A percentile compares a stretch with the other conserved stretches of the same genome.
These are phyloP conservation scores for Thielaviopsis cerberus DNA, from an alignment of 2,329 filamentous ascomycete species.

Conservation along the genomic window DNA sequence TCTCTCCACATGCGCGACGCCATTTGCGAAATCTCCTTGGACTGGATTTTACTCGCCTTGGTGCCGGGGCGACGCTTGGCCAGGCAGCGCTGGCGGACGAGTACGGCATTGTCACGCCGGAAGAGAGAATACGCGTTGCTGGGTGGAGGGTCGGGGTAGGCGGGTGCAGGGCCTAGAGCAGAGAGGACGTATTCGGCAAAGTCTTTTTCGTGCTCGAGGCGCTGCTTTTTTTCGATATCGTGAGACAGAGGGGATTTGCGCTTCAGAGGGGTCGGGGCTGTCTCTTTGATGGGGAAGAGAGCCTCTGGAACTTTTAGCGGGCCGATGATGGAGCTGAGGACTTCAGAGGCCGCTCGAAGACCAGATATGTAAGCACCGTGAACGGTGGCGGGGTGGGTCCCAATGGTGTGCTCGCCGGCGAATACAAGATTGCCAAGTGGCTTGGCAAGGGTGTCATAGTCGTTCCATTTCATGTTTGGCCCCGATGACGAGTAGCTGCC, in stretches of 20 bases:
- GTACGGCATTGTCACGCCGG: slow-evolving; percentile 60
- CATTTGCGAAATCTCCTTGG: slow-evolving; percentile 24
- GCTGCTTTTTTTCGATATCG: slow-evolving; percentile 22
- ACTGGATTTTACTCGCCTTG: slow-evolving; percentile 4
- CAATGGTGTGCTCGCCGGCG: slow-evolving; percentile 89
- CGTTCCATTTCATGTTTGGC: slow-evolving; percentile 59
- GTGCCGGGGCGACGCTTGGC: slow-evolving; percentile 15
- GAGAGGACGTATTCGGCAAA: slow-evolving; percentile 32
- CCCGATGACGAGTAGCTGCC: slow-evolving; percentile 93
- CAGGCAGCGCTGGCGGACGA: slow-evolving; percentile 39
- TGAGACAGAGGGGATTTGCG: slow-evolving; percentile 26
- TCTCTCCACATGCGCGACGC: slow-evolving; percentile 81
- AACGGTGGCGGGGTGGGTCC: slow-evolving; percentile 88
- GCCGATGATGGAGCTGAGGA: slow-evolving; percentile 63
- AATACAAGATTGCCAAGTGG: slow-evolving; percentile 79
- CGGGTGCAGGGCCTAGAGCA: slow-evolving; percentile 55
- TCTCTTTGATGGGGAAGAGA: slow-evolving; percentile 49
- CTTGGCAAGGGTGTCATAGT: slow-evolving; percentile 82
- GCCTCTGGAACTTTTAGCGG: slow-evolving; percentile 61
- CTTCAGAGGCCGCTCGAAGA: slow-evolving; percentile 69
- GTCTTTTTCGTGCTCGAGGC: slow-evolving; percentile 38
- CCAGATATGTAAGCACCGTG: slow-evolving; percentile 93
- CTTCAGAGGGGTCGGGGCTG: slow-evolving; percentile 27
- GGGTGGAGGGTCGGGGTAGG: slow-evolving; percentile 51
- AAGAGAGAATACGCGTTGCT: slow-evolving; percentile 81